Evolutionary conservation across 164 flowering plant species (phyloP).

Genomic region (Stephania cephalantha): DNA sequence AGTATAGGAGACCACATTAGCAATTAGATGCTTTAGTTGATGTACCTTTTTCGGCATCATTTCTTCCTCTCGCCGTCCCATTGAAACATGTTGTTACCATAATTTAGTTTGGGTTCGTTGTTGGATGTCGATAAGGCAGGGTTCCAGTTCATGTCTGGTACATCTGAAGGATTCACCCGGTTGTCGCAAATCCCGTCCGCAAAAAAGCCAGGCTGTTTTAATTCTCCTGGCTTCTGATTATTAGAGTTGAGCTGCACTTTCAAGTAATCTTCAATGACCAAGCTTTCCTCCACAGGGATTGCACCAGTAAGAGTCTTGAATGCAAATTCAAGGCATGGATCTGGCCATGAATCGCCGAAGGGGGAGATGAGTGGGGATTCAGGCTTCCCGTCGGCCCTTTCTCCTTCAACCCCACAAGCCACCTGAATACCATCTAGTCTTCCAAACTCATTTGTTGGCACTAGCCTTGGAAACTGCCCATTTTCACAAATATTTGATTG

Average conservation of each 20-base stretch:
- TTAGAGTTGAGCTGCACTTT: conserved; percentile 26
- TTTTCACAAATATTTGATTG: background rate
- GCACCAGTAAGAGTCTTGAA: conserved; percentile 47
- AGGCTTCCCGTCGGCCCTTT: conserved; percentile 14
- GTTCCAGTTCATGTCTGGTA: conserved; percentile 12
- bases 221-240: conserved; percentile 14
- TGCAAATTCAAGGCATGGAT: conserved; percentile 48
- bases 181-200: conserved; percentile 12
- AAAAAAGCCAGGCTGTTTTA: conserved; percentile 14
- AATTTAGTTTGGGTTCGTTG: conserved; percentile 17
- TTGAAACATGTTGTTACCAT: conserved; percentile 10
- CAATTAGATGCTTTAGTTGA: background rate
- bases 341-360: conserved; percentile 31
- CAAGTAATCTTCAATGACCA: conserved; percentile 22
- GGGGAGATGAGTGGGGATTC: conserved; percentile 19
- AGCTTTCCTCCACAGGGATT: conserved; percentile 30
- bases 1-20: background rate
- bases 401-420: conserved; percentile 1
- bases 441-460: background rate
- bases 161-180: conserved; percentile 6
- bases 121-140: conserved; percentile 7
- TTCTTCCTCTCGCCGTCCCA: background rate
- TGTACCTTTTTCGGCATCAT: conserved; percentile 9
- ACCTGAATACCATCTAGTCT: background rate
- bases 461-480: background rate